Base-by-base conservation (phyloP, 2,329 filamentous ascomycete species). In the Podosphaera xanthii region DNA sequence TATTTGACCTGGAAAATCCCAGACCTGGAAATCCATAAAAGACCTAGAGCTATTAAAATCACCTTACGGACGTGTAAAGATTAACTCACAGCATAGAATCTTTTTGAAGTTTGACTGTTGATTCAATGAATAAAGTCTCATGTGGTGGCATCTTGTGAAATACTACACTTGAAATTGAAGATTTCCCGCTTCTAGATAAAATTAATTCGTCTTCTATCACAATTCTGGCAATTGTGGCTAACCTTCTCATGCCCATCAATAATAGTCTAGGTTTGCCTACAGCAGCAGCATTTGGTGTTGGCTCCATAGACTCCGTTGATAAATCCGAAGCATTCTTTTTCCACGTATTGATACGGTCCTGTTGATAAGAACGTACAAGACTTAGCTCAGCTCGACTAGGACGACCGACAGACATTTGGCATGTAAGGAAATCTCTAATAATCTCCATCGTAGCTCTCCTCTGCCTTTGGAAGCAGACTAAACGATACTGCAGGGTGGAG, bases 21-120 rank as follows among this genome's bases (percentile, higher is more conserved):
- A 96, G 55, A 96, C 87, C 72, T 97, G 91, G 65, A 97, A 96
- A 69, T 97, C 91, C 89, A 97, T 96, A 70, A 98, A 97, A 2
- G 92, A 97, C 65, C 89, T 96, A 50, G 5, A 33, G 34, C 8
- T 50, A 31, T 50, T 31, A 50, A 50, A 50, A 57, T 44, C 4
- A 42, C 33, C 7, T 22, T 30, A 14, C 5, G 31, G 35, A 35
- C 10, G 31, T 10, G 31, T 31, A 12, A 35, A 22, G 22, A 22
- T 33, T 35, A 2, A 75, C 87, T 73, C 71, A 96, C 90, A 92
- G 87, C 77, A 97, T 90, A 2, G 86, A 87, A 65, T 96, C 89
- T 69, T 94, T 95, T 68, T 95, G 89, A 63, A 97, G 94, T 38
- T 87, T 80, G 8, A 89, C 90, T 3, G 92, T 98, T 0, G 92